Percentiles rank a stretch among this genome's conserved stretches.
These are phyloP conservation scores for Moesziomyces globuligerus DNA, from an alignment of 1,284 basidiomycete genomes.

Conservation along the genomic window DNA sequence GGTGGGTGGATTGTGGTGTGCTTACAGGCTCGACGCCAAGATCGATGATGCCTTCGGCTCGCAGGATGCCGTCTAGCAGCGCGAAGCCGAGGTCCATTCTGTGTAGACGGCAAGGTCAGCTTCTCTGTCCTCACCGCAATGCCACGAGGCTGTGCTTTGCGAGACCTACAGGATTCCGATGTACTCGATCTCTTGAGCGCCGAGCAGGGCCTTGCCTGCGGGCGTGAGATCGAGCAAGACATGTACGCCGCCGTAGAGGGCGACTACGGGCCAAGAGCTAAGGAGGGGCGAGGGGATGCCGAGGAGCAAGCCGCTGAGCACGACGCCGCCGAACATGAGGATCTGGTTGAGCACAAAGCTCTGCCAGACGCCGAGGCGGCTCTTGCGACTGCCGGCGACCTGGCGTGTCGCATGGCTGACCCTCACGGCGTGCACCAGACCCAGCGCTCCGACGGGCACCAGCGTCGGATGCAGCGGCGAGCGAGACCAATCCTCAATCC, in stretches of 20 bases:
- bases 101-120: too few relatives aligned
- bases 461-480: conserved; percentile 22
- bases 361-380: conserved; percentile 42
- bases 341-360: conserved; percentile 53
- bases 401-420: conserved; percentile 56
- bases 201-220: conserved; percentile 30
- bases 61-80: conserved; percentile 49
- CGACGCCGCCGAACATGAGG: conserved; percentile 54
- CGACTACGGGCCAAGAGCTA: conserved; percentile 36
- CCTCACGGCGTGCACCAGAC: conserved; percentile 44
- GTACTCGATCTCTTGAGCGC: conserved; percentile 11
- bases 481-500: conserved; percentile 16
- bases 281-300: conserved; percentile 50
- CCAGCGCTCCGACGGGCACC: conserved; percentile 42
- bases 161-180: conserved; percentile 24
- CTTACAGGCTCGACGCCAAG: conserved; percentile 46
- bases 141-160: too few relatives aligned
- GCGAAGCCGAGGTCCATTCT: conserved; percentile 48
- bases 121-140: too few relatives aligned
- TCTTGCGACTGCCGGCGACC: conserved; percentile 38
- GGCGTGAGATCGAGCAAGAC: conserved; percentile 16
- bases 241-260: conserved; percentile 53
- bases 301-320: conserved; percentile 33
- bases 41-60: conserved; percentile 54
- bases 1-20: not conserved